phyloP scores from a whole-genome alignment of 345 rosid species.

The Combretum micranthum region DNA sequence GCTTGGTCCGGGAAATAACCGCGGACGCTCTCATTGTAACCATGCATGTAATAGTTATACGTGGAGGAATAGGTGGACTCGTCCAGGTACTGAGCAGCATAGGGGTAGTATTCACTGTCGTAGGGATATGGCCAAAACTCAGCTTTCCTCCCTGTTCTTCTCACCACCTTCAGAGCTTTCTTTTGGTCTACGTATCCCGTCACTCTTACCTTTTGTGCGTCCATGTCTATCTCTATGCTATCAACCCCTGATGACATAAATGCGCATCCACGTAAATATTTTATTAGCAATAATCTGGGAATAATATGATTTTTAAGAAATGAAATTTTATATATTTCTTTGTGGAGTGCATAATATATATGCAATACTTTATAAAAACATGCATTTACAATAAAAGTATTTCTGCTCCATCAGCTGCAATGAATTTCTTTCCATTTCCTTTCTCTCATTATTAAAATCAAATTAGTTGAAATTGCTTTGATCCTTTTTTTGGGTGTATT shows the following conservation, averaged over 20 bases:
- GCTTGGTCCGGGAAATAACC: constrained; percentile 57
- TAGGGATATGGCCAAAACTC: constrained; percentile 88
- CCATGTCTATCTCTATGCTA: constrained; percentile 64
- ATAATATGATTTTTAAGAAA: too few relatives aligned
- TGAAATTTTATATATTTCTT: too few relatives aligned
- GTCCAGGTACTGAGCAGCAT: constrained; percentile 42
- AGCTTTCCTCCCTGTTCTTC: constrained; percentile 67
- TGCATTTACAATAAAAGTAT: too few relatives aligned
- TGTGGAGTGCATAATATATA: too few relatives aligned
- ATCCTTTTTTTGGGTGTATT: too few relatives aligned
- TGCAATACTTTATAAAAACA: too few relatives aligned
- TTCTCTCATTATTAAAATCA: too few relatives aligned
- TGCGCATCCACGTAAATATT: too few relatives aligned
- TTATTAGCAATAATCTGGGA: too few relatives aligned
- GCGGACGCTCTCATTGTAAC: constrained; percentile 43
- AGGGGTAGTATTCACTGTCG: constrained; percentile 61
- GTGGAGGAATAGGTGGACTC: constrained; percentile 42
- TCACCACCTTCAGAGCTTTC: constrained; percentile 57
- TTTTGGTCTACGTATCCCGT: constrained; percentile 59
- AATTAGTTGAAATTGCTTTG: too few relatives aligned
- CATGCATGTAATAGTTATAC: constrained; percentile 47
- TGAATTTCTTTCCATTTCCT: too few relatives aligned
- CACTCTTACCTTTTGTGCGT: constrained; percentile 71
- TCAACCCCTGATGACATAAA: constrained; percentile 49
- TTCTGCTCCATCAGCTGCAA: too few relatives aligned